Evolutionary conservation across 108 stramenopile species (phyloP).

Genomic region (Chaetoceros muelleri): DNA sequence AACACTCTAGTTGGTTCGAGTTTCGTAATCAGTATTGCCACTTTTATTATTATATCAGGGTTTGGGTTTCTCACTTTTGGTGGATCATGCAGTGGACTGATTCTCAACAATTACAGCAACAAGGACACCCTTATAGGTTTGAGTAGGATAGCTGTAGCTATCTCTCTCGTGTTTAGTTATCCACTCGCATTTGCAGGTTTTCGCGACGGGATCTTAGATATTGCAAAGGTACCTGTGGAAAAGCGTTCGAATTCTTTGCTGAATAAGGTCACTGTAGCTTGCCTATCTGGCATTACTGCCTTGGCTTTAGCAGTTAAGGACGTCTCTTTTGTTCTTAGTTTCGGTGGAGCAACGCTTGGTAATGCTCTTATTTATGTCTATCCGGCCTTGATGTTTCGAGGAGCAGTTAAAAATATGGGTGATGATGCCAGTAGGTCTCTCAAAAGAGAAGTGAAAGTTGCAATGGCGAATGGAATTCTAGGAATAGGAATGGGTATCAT

Average conservation of each 20-base stretch:
- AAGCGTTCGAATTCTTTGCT: constrained; percentile 32
- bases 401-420: constrained; percentile 50
- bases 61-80: constrained; percentile 93
- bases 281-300: constrained; percentile 47
- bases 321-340: constrained; percentile 82
- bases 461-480: constrained; percentile 42
- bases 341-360: constrained; percentile 91
- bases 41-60: constrained; percentile 69
- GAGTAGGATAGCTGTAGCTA: constrained; percentile 85
- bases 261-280: constrained; percentile 46
- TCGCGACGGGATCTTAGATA: constrained; percentile 82
- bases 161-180: constrained; percentile 55
- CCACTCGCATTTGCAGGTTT: constrained; percentile 60
- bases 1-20: constrained; percentile 66
- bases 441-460: constrained; percentile 55
- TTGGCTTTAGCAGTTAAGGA: constrained; percentile 63
- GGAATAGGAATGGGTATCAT: constrained; percentile 67
- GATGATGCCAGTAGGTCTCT: constrained; percentile 33
- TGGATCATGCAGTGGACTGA: constrained; percentile 68
- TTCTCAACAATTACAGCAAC: constrained; percentile 92
- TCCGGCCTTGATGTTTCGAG: constrained; percentile 74
- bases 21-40: constrained; percentile 61
- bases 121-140: constrained; percentile 79
- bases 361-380: constrained; percentile 83
- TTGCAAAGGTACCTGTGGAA: constrained; percentile 46